These are phyloP conservation scores for Wickerhamomyces ciferrii DNA, from an alignment of 805 yeast genomes.

Conservation along the genomic window DNA sequence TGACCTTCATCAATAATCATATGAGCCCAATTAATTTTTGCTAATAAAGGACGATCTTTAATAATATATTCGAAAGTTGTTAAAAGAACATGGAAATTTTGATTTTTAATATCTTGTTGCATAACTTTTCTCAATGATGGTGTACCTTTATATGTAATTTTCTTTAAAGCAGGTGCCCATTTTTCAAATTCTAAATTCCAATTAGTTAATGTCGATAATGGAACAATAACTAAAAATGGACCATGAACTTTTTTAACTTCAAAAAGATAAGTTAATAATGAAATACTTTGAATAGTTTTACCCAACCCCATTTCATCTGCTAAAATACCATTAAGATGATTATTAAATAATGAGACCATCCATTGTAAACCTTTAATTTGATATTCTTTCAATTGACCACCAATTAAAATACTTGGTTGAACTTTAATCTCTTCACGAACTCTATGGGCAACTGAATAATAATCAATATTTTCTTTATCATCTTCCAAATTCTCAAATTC, in stretches of 20 bases:
- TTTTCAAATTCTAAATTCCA: conserved; percentile 85
- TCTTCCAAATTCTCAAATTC: conserved; percentile 32
- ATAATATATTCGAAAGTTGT: conserved; percentile 83
- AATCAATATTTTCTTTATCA: conserved; percentile 65
- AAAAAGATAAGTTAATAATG: conserved; percentile 63
- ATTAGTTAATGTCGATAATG: conserved; percentile 77
- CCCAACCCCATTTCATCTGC: conserved; percentile 99
- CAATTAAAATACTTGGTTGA: conserved; percentile 68
- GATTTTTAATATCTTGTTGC: conserved; percentile 58
- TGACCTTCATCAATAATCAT: conserved; percentile 93
- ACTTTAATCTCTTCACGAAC: conserved; percentile 59
- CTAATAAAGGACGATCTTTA: conserved; percentile 65
- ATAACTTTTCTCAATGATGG: conserved; percentile 65
- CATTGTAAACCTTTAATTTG: conserved; percentile 93
- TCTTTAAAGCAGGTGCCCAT: conserved; percentile 80
- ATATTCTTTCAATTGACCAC: conserved; percentile 77
- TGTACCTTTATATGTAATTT: conserved; percentile 72
- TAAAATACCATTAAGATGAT: conserved; percentile 91
- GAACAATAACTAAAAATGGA: conserved; percentile 76
- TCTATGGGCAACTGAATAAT: conserved; percentile 78
- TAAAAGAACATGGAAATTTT: conserved; percentile 69
- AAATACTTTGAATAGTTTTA: conserved; percentile 84
- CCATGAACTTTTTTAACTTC: conserved; percentile 63
- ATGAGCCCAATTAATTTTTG: conserved; percentile 72
- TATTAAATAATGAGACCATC: conserved; percentile 97